Conservation (phyloP, 257 asterid genomes). For the Scutellaria barbata region DNA sequence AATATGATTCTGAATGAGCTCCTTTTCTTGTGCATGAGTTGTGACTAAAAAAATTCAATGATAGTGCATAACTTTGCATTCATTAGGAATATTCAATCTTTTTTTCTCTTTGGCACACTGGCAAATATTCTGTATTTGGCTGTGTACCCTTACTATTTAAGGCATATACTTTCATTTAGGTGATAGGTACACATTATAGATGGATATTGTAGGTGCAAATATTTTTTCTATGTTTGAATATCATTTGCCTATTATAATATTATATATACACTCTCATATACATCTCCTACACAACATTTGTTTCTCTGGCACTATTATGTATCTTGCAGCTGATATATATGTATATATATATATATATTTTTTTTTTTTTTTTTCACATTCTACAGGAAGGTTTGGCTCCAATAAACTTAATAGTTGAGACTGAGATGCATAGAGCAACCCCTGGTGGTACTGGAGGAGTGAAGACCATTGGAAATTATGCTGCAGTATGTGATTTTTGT, state of each 20-base stretch:
- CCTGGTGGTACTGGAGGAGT: conserved; percentile 99
- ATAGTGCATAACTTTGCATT: not conserved
- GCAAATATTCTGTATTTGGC: conserved; percentile 5
- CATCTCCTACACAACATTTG: not conserved
- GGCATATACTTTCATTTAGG: not conserved
- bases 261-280: not conserved
- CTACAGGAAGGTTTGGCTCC: conserved; percentile 95
- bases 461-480: conserved; percentile 96
- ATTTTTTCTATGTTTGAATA: not conserved
- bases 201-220: conserved; percentile 2
- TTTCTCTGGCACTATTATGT: conserved; percentile 3
- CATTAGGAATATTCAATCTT: not conserved
- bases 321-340: conserved; percentile 10
- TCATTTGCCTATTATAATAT: conserved; percentile 16
- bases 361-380: conserved; percentile 29
- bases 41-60: not conserved
- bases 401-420: conserved; percentile 85
- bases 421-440: conserved; percentile 94
- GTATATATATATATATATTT: too few species aligned
- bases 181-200: not conserved
- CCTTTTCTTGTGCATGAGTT: conserved; percentile 1
- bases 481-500: conserved; percentile 63
- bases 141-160: not conserved
- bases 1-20: conserved; percentile 1
- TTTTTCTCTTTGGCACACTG: not conserved